A percentile compares a stretch with the other conserved stretches of the same genome.
phyloP scores from a whole-genome alignment of 140 eudicot species.

The Cichorium intybus region DNA sequence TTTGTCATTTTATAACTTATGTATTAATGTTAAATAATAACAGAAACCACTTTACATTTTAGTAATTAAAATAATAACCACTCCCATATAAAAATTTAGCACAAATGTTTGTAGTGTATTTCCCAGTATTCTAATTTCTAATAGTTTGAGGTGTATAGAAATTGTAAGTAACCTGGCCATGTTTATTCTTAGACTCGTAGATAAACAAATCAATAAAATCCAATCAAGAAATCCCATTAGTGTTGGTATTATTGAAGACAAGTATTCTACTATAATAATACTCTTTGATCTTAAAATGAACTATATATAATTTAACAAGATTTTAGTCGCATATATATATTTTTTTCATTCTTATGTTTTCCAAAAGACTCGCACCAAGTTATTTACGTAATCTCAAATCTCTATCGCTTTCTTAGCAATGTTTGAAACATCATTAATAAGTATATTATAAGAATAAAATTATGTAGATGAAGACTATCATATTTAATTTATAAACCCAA shows the following conservation, averaged over 20 bases:
- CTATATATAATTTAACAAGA: too few species aligned
- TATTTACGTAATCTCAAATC: too few species aligned
- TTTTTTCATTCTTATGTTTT: too few species aligned
- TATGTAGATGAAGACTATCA: not conserved
- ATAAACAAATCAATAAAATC: not conserved
- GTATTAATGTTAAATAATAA: not conserved
- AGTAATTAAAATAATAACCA: not conserved
- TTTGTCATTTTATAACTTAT: not conserved
- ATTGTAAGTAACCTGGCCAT: conserved; percentile 19
- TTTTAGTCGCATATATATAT: too few species aligned
- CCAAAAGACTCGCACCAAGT: too few species aligned
- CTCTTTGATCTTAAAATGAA: too few species aligned
- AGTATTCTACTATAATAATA: not conserved
- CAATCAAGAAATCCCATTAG: not conserved
- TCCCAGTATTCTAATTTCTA: too few species aligned
- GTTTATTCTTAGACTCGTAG: conserved; percentile 10
- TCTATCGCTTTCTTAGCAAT: too few species aligned
- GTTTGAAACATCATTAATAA: too few species aligned
- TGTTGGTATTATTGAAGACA: conserved; percentile 7
- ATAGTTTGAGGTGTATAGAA: conserved; percentile 13
- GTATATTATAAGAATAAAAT: too few species aligned
- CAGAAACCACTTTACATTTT: not conserved
- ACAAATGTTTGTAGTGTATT: not conserved
- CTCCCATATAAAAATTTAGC: not conserved
- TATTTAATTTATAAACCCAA: not conserved